Evolutionary conservation across 2,329 filamentous ascomycete species (phyloP), one percentile per base, ranked within the genome.

Genomic region (Zymoseptoria crescenta): DNA sequence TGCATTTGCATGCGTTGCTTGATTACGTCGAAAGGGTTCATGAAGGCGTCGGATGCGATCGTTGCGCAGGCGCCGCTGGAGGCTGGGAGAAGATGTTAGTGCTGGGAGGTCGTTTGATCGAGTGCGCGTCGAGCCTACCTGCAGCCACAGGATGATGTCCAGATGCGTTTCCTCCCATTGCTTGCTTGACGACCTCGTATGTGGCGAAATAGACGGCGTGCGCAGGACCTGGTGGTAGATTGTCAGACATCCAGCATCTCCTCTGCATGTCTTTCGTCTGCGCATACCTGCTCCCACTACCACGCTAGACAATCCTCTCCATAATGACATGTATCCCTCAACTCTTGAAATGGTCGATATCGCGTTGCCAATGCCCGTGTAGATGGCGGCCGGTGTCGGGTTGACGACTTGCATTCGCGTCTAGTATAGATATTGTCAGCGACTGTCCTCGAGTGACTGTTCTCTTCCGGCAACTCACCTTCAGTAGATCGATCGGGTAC

Each of bases 11-110:
- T 99, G 69, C 94, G 89, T 76, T 99, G 94, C 78, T 99, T 99
- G 80, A 99, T 96, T 62, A 99, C 94, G 78, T 99, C 94, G 74
- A 99, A 99, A 21, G 94, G 94, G 73, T 97, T 99, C 94, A 99
- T 99, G 66, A 99, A 85, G 57, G 94, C 94, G 79, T 99, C 94
- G 74, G 92, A 96, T 41, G 93, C 90, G 73, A 97, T 96, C 7
- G 94, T 97, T 65, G 94, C 94, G 68, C 89, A 89, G 61, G 94
- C 93, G 76, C 94, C 94, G 72, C 91, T 96, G 63, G 91, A 87
- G 62, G 91, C 94, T 96, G 72, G 59, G 9, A 30, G 51, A 28
- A 19, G 8, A 9, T 30, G 50, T 52, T 28, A 52, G 51, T 27
- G 27, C n/a, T 29, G 20, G 21, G 4, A 4, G 9, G 13, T 27